Evolutionary conservation across 345 rosid species (phyloP).

Genomic region (Ceriops zippeliana): DNA sequence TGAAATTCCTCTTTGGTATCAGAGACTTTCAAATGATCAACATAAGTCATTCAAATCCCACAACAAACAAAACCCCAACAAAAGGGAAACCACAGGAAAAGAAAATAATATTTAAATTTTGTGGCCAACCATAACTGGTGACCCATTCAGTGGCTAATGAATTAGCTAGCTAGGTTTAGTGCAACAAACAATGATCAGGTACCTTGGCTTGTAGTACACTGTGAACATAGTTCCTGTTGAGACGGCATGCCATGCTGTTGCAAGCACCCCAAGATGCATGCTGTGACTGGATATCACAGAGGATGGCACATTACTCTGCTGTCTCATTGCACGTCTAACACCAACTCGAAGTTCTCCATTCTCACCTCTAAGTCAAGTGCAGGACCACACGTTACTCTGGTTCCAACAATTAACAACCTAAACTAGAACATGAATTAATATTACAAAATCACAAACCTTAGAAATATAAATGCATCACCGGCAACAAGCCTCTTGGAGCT

Average conservation of each 20-base stretch:
- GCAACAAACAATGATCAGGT: neutral
- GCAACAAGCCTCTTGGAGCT: slow-evolving; percentile 62
- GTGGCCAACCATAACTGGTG: neutral
- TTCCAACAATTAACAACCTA: neutral
- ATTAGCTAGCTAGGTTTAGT: neutral
- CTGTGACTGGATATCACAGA: slow-evolving; percentile 65
- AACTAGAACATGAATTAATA: neutral
- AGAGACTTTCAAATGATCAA: too few species aligned
- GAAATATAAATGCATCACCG: slow-evolving; percentile 65
- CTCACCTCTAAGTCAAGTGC: slow-evolving; percentile 38
- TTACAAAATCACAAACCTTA: slow-evolving; percentile 32
- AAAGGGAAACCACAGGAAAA: too few species aligned
- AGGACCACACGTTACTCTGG: neutral
- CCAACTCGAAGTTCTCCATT: slow-evolving; percentile 61
- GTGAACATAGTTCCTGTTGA: slow-evolving; percentile 48
- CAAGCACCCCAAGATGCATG: slow-evolving; percentile 68
- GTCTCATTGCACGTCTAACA: slow-evolving; percentile 55
- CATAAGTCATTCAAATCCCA: too few species aligned
- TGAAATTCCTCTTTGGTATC: neutral
- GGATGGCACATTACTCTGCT: slow-evolving; percentile 47
- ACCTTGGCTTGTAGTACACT: slow-evolving; percentile 63
- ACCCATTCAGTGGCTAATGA: neutral
- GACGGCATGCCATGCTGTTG: slow-evolving; percentile 64
- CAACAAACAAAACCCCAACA: too few species aligned
- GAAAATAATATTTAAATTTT: neutral